Conservation (phyloP, 192 early-diverging fungal genomes). For the Coemansia sp. region DNA sequence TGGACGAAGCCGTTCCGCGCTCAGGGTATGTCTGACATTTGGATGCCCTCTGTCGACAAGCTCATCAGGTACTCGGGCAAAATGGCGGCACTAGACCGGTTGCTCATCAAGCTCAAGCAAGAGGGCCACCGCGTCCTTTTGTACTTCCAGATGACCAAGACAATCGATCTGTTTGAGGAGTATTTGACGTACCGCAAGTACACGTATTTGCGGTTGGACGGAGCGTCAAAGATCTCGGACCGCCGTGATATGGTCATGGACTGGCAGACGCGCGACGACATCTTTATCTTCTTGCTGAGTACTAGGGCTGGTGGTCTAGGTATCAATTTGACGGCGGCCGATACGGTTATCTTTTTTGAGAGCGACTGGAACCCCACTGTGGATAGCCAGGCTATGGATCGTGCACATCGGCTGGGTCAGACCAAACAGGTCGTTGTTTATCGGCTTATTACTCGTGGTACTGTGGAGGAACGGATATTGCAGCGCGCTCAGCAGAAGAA, state of each 20-base stretch:
- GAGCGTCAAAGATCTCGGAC: slow-evolving; percentile 82
- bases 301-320: slow-evolving; percentile 86
- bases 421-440: slow-evolving; percentile 86
- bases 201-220: slow-evolving; percentile 86
- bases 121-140: slow-evolving; percentile 80
- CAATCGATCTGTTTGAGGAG: slow-evolving; percentile 88
- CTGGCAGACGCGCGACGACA: slow-evolving; percentile 85
- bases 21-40: slow-evolving; percentile 66
- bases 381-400: slow-evolving; percentile 92
- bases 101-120: slow-evolving; percentile 70
- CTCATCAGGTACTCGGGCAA: slow-evolving; percentile 82
- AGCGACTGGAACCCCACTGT: slow-evolving; percentile 91
- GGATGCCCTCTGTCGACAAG: slow-evolving; percentile 74
- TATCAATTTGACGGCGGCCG: slow-evolving; percentile 88
- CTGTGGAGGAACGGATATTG: slow-evolving; percentile 81
- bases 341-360: slow-evolving; percentile 87
- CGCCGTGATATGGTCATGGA: slow-evolving; percentile 91
- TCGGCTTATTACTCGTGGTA: slow-evolving; percentile 76
- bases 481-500: slow-evolving; percentile 86
- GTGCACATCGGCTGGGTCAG: slow-evolving; percentile 83
- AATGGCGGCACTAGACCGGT: slow-evolving; percentile 67
- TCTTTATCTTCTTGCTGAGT: slow-evolving; percentile 84
- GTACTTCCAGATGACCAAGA: slow-evolving; percentile 90
- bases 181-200: slow-evolving; percentile 85
- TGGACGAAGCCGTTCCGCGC: slow-evolving; percentile 46